phyloP scores from a whole-genome alignment of 2,329 filamentous ascomycete species.

The Lecanicillium sp. region DNA sequence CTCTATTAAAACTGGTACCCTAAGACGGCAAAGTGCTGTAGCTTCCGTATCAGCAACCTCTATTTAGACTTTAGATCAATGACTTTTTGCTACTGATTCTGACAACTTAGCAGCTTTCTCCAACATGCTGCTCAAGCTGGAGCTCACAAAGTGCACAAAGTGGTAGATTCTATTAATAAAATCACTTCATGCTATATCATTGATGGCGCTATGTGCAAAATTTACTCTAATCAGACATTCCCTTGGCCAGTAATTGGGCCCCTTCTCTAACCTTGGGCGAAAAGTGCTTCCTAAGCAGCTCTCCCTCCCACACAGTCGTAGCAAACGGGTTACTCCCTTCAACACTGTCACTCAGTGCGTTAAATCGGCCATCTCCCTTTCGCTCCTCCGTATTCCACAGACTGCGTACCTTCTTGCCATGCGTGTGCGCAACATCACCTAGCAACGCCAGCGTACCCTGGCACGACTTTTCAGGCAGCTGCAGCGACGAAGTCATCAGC shows the following conservation, averaged over 20 bases:
- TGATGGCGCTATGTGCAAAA: neutral
- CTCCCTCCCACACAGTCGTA: conserved; percentile 86
- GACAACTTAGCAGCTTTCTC: no score
- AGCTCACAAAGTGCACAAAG: no score
- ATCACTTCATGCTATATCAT: neutral
- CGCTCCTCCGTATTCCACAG: conserved; percentile 94
- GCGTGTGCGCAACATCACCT: conserved; percentile 68
- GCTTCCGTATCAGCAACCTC: no score
- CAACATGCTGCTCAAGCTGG: no score
- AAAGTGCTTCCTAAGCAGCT: conserved; percentile 77
- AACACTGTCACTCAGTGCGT: conserved; percentile 62
- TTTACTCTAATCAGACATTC: conserved; percentile 25
- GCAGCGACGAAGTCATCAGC: conserved; percentile 71
- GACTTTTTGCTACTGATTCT: no score
- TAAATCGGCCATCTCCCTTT: conserved; percentile 81
- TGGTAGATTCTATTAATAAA: no score
- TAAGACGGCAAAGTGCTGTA: no score
- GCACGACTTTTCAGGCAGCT: conserved; percentile 83
- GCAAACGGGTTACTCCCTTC: conserved; percentile 89
- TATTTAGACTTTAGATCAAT: no score
- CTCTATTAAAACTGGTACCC: no score
- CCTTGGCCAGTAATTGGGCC: conserved; percentile 60
- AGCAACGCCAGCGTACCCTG: conserved; percentile 73
- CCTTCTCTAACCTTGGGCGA: conserved; percentile 79
- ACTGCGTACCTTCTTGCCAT: conserved; percentile 73